phyloP scores from a whole-genome alignment of 768 basidiomycete genomes.

The Collybiopsis luxurians region DNA sequence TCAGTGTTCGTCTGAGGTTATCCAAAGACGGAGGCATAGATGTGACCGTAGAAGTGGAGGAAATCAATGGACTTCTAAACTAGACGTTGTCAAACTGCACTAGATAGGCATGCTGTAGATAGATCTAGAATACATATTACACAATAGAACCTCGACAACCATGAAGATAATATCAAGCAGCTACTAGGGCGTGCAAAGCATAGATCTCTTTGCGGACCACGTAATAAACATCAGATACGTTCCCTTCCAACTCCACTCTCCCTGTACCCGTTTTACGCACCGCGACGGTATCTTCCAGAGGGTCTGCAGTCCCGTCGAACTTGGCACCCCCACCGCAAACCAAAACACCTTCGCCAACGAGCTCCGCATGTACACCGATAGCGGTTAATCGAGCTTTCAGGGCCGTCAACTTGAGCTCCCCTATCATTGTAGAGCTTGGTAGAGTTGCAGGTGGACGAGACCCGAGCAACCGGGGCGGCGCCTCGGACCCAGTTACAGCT shows the following conservation, averaged over 20 bases:
- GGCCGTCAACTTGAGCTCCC: conserved; percentile 89
- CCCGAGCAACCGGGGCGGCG: conserved; percentile 49
- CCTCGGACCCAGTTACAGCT: conserved; percentile 17
- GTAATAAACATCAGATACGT: conserved; percentile 86
- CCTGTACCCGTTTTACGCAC: conserved; percentile 87
- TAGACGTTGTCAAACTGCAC: no score
- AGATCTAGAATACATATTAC: background rate
- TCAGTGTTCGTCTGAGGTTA: conserved; percentile 30
- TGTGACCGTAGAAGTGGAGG: background rate
- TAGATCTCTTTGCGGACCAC: conserved; percentile 88
- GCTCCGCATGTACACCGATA: conserved; percentile 83
- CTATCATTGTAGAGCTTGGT: conserved; percentile 94
- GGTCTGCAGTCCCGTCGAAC: conserved; percentile 34
- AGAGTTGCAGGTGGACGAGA: conserved; percentile 65
- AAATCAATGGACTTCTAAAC: background rate
- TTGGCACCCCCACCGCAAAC: conserved; percentile 73
- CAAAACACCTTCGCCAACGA: conserved; percentile 96
- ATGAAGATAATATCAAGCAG: conserved; percentile 39
- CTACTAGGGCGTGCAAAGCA: conserved; percentile 84
- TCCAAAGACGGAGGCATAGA: conserved; percentile 35
- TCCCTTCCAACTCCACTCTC: conserved; percentile 86
- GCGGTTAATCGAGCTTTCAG: conserved; percentile 78
- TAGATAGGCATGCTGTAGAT: no score
- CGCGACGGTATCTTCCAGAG: conserved; percentile 69
- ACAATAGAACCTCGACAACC: background rate